Evolutionary conservation across 2,329 filamentous ascomycete species (phyloP).

Genomic region (Proliferodiscus dingleyae): DNA sequence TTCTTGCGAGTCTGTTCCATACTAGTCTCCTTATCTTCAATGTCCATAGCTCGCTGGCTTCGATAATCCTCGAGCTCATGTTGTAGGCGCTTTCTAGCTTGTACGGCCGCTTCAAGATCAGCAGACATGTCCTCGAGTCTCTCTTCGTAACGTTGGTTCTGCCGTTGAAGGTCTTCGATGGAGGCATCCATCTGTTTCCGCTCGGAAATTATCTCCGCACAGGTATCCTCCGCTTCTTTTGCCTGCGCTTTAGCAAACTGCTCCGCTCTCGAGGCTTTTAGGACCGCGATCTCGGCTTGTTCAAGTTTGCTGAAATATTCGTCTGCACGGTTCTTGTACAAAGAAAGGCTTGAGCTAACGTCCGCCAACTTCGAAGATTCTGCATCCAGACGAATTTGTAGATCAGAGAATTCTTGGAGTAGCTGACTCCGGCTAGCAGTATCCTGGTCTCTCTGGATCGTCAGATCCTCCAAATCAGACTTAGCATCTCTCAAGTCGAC

Average conservation of each 20-base stretch:
- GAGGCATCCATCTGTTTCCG: slow-evolving; percentile 82
- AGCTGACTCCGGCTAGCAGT: slow-evolving; percentile 81
- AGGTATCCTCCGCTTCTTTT: slow-evolving; percentile 86
- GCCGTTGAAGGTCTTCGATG: slow-evolving; percentile 85
- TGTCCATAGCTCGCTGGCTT: slow-evolving; percentile 88
- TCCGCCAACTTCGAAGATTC: slow-evolving; percentile 83
- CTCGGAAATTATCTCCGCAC: slow-evolving; percentile 84
- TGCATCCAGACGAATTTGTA: slow-evolving; percentile 87
- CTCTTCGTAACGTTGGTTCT: slow-evolving; percentile 86
- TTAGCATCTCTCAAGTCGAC: slow-evolving; percentile 80
- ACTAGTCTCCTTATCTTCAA: slow-evolving; percentile 92
- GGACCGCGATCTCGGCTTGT: slow-evolving; percentile 90
- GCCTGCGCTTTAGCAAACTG: slow-evolving; percentile 90
- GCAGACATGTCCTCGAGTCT: slow-evolving; percentile 86
- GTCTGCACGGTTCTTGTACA: slow-evolving; percentile 90
- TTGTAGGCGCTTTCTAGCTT: slow-evolving; percentile 90
- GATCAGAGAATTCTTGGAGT: slow-evolving; percentile 84
- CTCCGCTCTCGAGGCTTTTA: slow-evolving; percentile 87
- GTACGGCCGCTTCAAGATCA: slow-evolving; percentile 77
- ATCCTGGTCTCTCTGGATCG: slow-evolving; percentile 77
- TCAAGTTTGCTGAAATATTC: slow-evolving; percentile 98
- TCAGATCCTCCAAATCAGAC: slow-evolving; percentile 79
- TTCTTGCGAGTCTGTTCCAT: slow-evolving; percentile 98
- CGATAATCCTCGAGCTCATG: slow-evolving; percentile 98
- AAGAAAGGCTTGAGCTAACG: slow-evolving; percentile 72